phyloP scores from a whole-genome alignment of 495 filamentous ascomycete genomes.

The Neurospora tetrasperma region DNA sequence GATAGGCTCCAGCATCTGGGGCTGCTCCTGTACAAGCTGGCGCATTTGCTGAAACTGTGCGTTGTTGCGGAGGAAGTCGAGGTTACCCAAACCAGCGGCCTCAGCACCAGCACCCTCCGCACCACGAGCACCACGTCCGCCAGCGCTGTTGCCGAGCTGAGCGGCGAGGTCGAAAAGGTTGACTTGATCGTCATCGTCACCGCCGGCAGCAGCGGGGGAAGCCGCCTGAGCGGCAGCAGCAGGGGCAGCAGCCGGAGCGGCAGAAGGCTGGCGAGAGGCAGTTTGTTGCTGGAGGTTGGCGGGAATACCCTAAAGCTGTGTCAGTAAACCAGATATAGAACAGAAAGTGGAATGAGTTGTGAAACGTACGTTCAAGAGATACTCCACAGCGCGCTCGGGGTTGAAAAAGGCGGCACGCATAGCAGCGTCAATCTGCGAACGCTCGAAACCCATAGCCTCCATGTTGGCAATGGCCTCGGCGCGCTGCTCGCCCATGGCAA shows the following conservation, averaged over 20 bases:
- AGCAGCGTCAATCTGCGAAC: constrained; percentile 77
- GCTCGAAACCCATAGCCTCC: constrained; percentile 90
- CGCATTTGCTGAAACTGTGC: constrained; percentile 95
- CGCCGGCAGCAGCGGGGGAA: constrained; percentile 29
- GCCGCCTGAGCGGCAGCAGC: constrained; percentile 26
- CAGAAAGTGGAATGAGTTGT: background rate
- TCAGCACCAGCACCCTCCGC: constrained; percentile 20
- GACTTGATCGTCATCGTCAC: constrained; percentile 58
- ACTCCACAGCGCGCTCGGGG: constrained; percentile 94
- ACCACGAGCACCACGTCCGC: constrained; percentile 30
- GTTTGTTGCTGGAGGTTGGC: constrained; percentile 57
- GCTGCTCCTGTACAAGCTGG: constrained; percentile 92
- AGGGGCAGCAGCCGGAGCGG: constrained; percentile 25
- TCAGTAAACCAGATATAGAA: constrained; percentile 68
- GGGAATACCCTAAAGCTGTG: constrained; percentile 81
- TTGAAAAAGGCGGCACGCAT: constrained; percentile 96
- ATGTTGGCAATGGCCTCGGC: constrained; percentile 86
- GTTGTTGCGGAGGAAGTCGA: constrained; percentile 94
- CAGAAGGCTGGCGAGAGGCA: constrained; percentile 24
- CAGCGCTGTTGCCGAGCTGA: constrained; percentile 49
- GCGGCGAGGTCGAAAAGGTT: constrained; percentile 95
- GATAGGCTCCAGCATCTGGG: constrained; percentile 96
- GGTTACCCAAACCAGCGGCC: constrained; percentile 53
- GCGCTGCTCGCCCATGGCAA: constrained; percentile 74
- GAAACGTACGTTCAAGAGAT: constrained; percentile 68